Base-by-base conservation (phyloP, 148 eudicot genomes). In the Tetragonia tetragonoides region DNA sequence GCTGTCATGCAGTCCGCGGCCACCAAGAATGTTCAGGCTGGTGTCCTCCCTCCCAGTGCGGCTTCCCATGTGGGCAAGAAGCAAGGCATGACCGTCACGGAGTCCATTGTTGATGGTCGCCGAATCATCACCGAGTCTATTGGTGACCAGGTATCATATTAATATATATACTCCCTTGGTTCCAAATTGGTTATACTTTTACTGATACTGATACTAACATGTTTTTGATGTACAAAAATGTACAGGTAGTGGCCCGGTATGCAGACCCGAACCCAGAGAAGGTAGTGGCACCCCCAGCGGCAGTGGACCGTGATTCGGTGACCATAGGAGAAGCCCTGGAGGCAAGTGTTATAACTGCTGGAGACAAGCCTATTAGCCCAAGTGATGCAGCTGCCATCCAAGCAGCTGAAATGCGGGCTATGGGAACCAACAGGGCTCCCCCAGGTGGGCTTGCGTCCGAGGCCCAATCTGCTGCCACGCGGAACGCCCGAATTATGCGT, bases 271-370 rank as follows among this genome's bases (percentile, higher is more conserved):
- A 34, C 51, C 74, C 18, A n/a, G 83, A 41, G 37, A 57, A 53
- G 28, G 38, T 39, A 70, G 60, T 70, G 37, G 67, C 81, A 42
- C 83, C 81, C 5, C 80, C 85, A 11, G 3, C 70, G 4, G 60
- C 68, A 5, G 7, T 44, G 14, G 81, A 47, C 11, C 10, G 11
- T 8, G 83, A 82, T 20, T 67, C 83, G 12, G 79, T 89, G n/a
- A 89, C 92, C 7, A 84, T 89, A 15, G 93, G 92, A 17, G 90
- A 92, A 73, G 93, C 97, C 28, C 67, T 92, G 24, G 92, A 90
- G 81, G 82, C 92, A 2, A 72, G 81, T 4, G 87, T 84, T 14
- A 56, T 89, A 0, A 73, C 87, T 1, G 89, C 89, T 0, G 88
- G 86, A 0, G 85, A 88, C 78, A 90, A 87, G 67, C 91, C 90